Base-by-base conservation (phyloP, 495 filamentous ascomycete species). In the Aspergillus diversus region DNA sequence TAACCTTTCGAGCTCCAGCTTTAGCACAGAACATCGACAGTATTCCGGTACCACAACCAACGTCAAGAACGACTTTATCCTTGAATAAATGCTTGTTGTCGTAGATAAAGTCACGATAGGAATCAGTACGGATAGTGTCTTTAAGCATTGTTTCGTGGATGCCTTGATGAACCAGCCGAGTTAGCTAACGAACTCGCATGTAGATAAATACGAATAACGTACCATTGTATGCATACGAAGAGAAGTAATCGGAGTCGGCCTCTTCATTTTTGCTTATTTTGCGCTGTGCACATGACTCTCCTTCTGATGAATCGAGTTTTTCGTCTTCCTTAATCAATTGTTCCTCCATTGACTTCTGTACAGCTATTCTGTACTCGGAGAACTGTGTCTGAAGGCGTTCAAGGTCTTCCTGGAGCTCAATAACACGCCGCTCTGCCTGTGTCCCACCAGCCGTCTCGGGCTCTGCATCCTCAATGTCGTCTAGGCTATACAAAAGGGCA, bases 131-230 rank as follows among this genome's bases (percentile, higher is more conserved):
- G 32, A 90, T 78, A 0, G 79, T 73, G 65, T 91, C 88, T 66
- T 96, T 93, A 64, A 97, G 84, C 93, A 97, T 97, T 12, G 87
- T 90, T 69, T 96, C 90, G 76, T 97, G 93, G 66, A 97, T 97
- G 39, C 89, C 90, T 91, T 46, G 37, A 15, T 11, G 33, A 6
- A 57, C 17, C 47, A 16, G 51, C 21, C 16, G 4, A 43, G 48
- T 70, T 64, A 73, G 72, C 56, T 47, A 47, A 27, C 4, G 58
- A 58, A 53, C 11, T 50, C 33, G 63, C 12, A 21, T 48, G 59
- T 4, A 56, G 13, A 50, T 37, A 57, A 37, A 9, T 31, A 33
- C 4, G 13, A 52, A n/a, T 31, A 52, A 43, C 78, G n/a, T 73
- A 89, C 89, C 85, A 73, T 91, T 92, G 73, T 87, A 85, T 17